Evolutionary conservation across 1,139 yeast species (phyloP), one percentile per base, ranked within the genome.

Genomic region (Debaryomyces sp.): DNA sequence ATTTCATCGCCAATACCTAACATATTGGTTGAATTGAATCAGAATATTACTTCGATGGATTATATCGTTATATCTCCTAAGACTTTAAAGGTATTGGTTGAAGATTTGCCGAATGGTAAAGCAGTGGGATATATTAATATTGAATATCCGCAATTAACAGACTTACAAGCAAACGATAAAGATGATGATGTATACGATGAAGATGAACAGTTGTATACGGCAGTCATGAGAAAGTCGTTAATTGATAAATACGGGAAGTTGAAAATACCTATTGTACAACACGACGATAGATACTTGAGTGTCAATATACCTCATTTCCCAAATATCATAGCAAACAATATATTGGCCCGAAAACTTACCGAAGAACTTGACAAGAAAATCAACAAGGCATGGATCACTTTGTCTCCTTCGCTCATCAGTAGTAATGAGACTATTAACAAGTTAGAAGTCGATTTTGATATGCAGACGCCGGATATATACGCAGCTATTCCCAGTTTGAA

Each of bases 191-290:
- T 74, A 3, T 81, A 68, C 52, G 82, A 80, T 50, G 86, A 81
- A 53, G 82, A 78, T 43, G 84, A 79, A 56, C 86, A 82, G 54
- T 67, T 82, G 39, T 82, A 81, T 56, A 54, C 65, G 10, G 71
- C 77, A 0, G 66, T 66, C 6, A 59, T 56, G 48, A 52, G 53
- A 39, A 62, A 58, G 37, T 58, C 64, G 22, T 50, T 60, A 27
- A 57, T 56, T 13, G 51, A 62, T 12, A 64, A 60, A 44, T 72
- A 61, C 53, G 60, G 65, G 6, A 54, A 55, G 8, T 33, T 53
- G 4, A 58, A 51, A 6, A 58, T 72, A n/a, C 71, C 74, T 2
- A 58, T 75, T 22, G 39, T 53, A 50, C 39, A 50, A 49, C 13
- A 59, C 29, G 46, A 50, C 2, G 47, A 51, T 7, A 27, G 49